phyloP scores from a whole-genome alignment of 1,284 basidiomycete species.

The Trichosporon sp. region DNA sequence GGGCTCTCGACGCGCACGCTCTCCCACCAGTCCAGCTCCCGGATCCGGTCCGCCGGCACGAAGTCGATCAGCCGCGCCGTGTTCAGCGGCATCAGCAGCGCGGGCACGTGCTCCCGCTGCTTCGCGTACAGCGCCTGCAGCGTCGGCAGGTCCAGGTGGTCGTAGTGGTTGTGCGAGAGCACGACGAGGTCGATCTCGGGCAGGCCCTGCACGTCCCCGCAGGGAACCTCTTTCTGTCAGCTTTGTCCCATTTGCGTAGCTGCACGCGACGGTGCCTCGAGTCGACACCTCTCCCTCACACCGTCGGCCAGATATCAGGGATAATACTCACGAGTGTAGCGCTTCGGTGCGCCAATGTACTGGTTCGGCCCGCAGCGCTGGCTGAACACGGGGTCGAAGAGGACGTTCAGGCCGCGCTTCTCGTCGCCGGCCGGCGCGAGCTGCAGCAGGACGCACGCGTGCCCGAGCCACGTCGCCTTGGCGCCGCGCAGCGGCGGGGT shows the following conservation, averaged over 20 bases:
- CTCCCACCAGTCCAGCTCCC: constrained; percentile 71
- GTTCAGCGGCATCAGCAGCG: constrained; percentile 65
- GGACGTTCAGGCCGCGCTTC: constrained; percentile 56
- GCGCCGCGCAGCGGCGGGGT: constrained; percentile 32
- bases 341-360: constrained; percentile 55
- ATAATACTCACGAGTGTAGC: constrained; percentile 58
- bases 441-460: constrained; percentile 68
- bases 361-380: constrained; percentile 60
- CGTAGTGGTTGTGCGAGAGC: constrained; percentile 63
- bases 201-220: constrained; percentile 56
- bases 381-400: constrained; percentile 69
- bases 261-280: no score
- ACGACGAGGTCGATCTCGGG: constrained; percentile 64
- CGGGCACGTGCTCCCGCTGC: constrained; percentile 36
- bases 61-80: constrained; percentile 50
- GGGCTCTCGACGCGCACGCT: constrained; percentile 16
- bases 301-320: neutral
- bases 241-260: neutral
- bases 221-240: constrained; percentile 54
- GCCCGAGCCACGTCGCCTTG: constrained; percentile 67
- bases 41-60: constrained; percentile 48
- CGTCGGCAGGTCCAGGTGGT: constrained; percentile 61
- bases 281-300: neutral
- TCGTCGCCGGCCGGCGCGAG: constrained; percentile 50
- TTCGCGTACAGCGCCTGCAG: constrained; percentile 48